A percentile compares a stretch with the other conserved stretches of the same genome.
These are phyloP conservation scores for Polysphondylium violaceum DNA, from an alignment of 78 protist species.

Conservation along the genomic window DNA sequence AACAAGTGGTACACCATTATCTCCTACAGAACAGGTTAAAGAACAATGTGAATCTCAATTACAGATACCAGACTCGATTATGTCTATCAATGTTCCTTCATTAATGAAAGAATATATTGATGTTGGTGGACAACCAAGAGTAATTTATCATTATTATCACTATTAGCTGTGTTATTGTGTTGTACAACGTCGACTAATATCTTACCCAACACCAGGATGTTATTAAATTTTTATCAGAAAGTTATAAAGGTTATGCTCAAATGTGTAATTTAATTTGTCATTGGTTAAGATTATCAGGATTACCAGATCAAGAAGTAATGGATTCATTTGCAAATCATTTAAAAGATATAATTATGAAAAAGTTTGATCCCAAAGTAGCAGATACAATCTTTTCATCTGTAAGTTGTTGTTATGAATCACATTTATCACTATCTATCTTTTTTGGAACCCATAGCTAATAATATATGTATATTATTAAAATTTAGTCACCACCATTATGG, in stretches of 20 bases:
- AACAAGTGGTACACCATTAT: too few species aligned
- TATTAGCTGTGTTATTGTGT: background rate
- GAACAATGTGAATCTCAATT: constrained; percentile 15
- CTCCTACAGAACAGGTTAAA: background rate
- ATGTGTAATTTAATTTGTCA: constrained; percentile 69
- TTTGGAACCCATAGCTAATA: background rate
- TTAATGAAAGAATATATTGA: constrained; percentile 58
- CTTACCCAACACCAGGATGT: constrained; percentile 10
- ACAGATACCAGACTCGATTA: constrained; percentile 61
- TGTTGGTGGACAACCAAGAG: constrained; percentile 53
- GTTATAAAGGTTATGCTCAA: constrained; percentile 77
- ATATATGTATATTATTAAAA: background rate
- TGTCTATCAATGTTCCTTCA: constrained; percentile 39
- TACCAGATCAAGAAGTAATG: constrained; percentile 10
- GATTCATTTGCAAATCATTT: constrained; percentile 40
- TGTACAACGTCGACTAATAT: background rate
- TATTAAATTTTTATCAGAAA: constrained; percentile 66
- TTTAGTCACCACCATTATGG: constrained; percentile 74
- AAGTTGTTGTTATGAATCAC: background rate
- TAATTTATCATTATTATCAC: background rate
- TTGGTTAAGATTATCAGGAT: constrained; percentile 49
- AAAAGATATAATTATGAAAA: constrained; percentile 52
- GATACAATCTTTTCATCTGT: constrained; percentile 77
- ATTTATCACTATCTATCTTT: background rate
- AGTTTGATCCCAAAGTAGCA: constrained; percentile 71